Conservation (phyloP, 2,329 filamentous ascomycete genomes). For the Calonectria pauciramosa region DNA sequence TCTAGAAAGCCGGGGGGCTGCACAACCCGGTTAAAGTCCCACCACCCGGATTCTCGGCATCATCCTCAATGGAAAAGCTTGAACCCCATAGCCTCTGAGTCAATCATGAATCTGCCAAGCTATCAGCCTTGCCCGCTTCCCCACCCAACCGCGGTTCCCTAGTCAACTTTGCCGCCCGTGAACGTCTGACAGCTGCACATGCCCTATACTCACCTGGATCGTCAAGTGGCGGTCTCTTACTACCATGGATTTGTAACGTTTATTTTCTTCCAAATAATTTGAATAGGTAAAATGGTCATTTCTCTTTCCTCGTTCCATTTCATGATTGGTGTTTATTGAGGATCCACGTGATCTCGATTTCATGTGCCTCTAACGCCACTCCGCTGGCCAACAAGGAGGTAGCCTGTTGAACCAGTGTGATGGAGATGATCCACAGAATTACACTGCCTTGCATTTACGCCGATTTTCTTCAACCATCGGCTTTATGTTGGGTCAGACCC, state of each 20-base stretch:
- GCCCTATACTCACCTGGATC: too few relatives aligned
- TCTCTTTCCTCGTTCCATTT: background rate
- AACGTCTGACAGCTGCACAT: background rate
- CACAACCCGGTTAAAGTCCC: background rate
- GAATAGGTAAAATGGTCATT: background rate
- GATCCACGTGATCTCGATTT: background rate
- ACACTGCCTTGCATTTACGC: background rate
- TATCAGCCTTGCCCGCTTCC: conserved; percentile 8
- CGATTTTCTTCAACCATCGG: background rate
- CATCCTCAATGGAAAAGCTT: background rate
- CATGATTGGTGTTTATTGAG: background rate
- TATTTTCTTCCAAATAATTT: background rate
- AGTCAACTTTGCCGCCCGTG: background rate
- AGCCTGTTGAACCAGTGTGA: background rate
- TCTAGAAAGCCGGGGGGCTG: background rate
- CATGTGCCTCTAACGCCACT: background rate
- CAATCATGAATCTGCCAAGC: conserved; percentile 9
- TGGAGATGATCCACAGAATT: too few relatives aligned
- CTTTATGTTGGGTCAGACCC: background rate
- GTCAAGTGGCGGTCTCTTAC: background rate
- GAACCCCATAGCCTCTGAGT: background rate
- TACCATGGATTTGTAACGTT: background rate
- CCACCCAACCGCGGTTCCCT: background rate
- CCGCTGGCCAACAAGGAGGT: background rate
- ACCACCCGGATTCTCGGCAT: background rate